These are phyloP conservation scores for Amaranthus palmeri DNA, from an alignment of 148 eudicot species.

Conservation along the genomic window DNA sequence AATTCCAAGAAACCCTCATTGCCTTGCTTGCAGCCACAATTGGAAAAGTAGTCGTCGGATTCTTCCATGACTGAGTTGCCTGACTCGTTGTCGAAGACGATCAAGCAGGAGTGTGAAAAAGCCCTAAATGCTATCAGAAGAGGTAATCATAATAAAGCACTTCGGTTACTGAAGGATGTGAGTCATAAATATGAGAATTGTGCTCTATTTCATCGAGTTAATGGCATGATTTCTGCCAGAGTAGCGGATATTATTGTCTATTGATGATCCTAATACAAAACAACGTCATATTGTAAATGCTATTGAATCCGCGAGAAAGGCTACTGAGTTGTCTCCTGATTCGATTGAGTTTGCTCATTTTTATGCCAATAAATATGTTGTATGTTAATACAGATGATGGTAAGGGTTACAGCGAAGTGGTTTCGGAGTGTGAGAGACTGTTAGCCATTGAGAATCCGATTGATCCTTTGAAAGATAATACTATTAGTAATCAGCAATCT, in stretches of 20 bases:
- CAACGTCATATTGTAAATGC: slow-evolving; percentile 54
- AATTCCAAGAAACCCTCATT: slow-evolving; percentile 9
- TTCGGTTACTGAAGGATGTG: slow-evolving; percentile 64
- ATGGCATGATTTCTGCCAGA: slow-evolving; percentile 55
- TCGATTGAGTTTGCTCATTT: slow-evolving; percentile 63
- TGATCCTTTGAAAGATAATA: slow-evolving; percentile 72
- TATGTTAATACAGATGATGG: slow-evolving; percentile 54
- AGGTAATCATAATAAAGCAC: slow-evolving; percentile 70
- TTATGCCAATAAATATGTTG: slow-evolving; percentile 70
- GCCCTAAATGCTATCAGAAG: slow-evolving; percentile 55
- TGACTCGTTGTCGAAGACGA: neutral
- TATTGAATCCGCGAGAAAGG: slow-evolving; percentile 57
- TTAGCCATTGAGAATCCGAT: slow-evolving; percentile 57
- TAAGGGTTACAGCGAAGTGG: slow-evolving; percentile 66
- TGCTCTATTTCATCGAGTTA: slow-evolving; percentile 55
- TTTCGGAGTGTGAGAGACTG: slow-evolving; percentile 76
- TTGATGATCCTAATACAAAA: slow-evolving; percentile 55
- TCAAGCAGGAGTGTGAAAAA: slow-evolving; percentile 62
- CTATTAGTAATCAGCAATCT: slow-evolving; percentile 16
- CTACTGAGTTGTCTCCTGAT: slow-evolving; percentile 47
- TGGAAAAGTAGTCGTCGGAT: neutral
- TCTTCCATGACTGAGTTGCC: neutral
- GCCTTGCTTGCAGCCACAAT: slow-evolving; percentile 12
- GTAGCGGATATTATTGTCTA: slow-evolving; percentile 45
- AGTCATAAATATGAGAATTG: slow-evolving; percentile 35